Evolutionary conservation across 352 stramenopile species (phyloP).

Genomic region (Globisporangium ultimum): DNA sequence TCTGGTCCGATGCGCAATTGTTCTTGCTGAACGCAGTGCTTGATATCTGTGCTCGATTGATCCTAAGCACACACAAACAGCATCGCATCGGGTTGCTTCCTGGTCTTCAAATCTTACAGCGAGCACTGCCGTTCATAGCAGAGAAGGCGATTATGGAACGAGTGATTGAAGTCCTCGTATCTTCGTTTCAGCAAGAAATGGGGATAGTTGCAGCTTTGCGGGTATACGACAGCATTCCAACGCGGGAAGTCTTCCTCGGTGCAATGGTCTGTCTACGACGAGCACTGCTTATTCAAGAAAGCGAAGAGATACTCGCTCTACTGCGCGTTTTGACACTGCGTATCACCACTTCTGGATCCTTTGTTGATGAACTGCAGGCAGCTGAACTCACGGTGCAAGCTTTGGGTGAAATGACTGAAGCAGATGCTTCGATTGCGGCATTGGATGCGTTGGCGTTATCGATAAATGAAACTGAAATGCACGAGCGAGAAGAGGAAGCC

Average conservation of each 20-base stretch:
- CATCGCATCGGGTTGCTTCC: slow-evolving; percentile 68
- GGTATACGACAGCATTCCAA: slow-evolving; percentile 64
- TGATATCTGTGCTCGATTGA: slow-evolving; percentile 66
- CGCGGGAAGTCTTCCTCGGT: slow-evolving; percentile 74
- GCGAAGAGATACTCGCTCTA: slow-evolving; percentile 25
- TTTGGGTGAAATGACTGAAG: slow-evolving; percentile 53
- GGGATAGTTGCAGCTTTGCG: slow-evolving; percentile 52
- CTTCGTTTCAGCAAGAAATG: slow-evolving; percentile 79
- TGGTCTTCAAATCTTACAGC: slow-evolving; percentile 66
- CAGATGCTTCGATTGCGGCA: slow-evolving; percentile 47
- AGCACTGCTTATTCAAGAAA: slow-evolving; percentile 51
- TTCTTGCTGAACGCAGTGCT: slow-evolving; percentile 71
- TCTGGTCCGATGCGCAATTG: slow-evolving; percentile 61
- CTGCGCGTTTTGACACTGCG: slow-evolving; percentile 60
- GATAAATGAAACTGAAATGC: slow-evolving; percentile 72
- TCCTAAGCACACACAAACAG: slow-evolving; percentile 76
- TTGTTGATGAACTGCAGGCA: slow-evolving; percentile 58
- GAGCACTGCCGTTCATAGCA: slow-evolving; percentile 39
- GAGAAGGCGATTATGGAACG: slow-evolving; percentile 45
- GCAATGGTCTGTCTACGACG: slow-evolving; percentile 69
- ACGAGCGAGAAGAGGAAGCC: slow-evolving; percentile 64
- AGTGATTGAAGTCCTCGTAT: slow-evolving; percentile 52
- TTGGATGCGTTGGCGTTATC: slow-evolving; percentile 51
- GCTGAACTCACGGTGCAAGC: slow-evolving; percentile 50
- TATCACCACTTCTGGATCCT: slow-evolving; percentile 71